Conservation (phyloP, 192 early-diverging fungal genomes). For the Gryganskiella cystojenkinii region DNA sequence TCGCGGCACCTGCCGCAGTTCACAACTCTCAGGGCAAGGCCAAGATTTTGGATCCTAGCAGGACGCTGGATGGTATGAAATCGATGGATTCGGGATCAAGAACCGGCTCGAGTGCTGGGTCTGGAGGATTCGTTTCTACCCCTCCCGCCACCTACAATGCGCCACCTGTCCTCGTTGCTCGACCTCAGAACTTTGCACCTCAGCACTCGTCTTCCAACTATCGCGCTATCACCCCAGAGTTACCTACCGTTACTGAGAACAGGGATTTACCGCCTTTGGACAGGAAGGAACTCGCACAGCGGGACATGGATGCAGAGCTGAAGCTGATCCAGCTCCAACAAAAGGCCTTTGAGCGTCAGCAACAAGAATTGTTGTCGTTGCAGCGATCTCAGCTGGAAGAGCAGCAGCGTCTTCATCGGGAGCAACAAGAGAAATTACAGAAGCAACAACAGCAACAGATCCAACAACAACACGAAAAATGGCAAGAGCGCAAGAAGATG, state of each 20-base stretch:
- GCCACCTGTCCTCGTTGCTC: conserved; percentile 5
- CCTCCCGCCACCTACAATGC: no score
- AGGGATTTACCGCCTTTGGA: conserved; percentile 16
- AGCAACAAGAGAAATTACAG: conserved; percentile 37
- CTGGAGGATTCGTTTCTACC: background rate
- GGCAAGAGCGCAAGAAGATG: conserved; percentile 49
- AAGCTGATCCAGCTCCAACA: conserved; percentile 44
- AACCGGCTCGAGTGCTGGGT: background rate
- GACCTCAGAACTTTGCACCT: background rate
- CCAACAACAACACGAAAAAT: conserved; percentile 47
- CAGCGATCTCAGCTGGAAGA: conserved; percentile 37
- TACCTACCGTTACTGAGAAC: no score
- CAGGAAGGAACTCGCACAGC: conserved; percentile 10
- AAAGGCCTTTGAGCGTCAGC: conserved; percentile 46
- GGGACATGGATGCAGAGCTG: conserved; percentile 41
- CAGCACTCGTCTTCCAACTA: background rate
- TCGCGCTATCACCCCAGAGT: background rate
- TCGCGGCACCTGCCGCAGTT: background rate
- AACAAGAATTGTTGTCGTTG: conserved; percentile 18
- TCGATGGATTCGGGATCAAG: background rate
- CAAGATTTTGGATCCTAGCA: conserved; percentile 33
- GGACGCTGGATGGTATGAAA: conserved; percentile 34
- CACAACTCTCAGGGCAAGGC: conserved; percentile 41
- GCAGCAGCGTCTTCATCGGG: conserved; percentile 36
- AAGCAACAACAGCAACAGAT: conserved; percentile 42